phyloP scores from a whole-genome alignment of 2,329 filamentous ascomycete species.

The Dryadomyces quercus-mongolicae region DNA sequence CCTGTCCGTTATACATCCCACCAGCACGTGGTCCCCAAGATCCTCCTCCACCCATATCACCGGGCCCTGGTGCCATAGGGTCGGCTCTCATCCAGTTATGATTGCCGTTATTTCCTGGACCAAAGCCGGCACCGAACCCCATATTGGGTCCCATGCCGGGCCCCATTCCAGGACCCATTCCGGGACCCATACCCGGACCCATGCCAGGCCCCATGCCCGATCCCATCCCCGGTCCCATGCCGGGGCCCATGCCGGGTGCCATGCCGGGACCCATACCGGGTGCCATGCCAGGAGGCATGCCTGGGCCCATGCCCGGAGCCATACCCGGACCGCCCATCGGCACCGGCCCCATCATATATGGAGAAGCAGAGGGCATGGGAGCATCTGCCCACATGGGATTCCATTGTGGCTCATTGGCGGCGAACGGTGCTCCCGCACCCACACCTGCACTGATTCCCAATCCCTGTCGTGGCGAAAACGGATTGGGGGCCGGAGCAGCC shows the following conservation, averaged over 20 bases:
- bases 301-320: not conserved
- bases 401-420: not conserved
- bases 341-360: not conserved
- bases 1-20: not conserved
- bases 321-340: not conserved
- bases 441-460: not conserved
- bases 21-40: not conserved
- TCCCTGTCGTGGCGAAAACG: not conserved
- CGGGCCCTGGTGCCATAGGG: not conserved
- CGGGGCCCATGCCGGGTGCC: not conserved
- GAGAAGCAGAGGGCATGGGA: not conserved
- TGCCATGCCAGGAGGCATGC: not conserved
- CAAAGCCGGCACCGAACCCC: not conserved
- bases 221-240: not conserved
- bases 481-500: not conserved
- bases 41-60: not conserved
- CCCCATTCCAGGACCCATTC: not conserved
- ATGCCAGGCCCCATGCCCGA: not conserved
- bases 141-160: not conserved
- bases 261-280: not conserved
- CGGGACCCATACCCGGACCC: not conserved
- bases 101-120: not conserved
- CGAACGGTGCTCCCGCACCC: not conserved
- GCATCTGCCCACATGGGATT: not conserved
- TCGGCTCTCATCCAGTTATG: not conserved